Base-by-base conservation (phyloP, 306 rosid species). In the Vigna trinervia region DNA sequence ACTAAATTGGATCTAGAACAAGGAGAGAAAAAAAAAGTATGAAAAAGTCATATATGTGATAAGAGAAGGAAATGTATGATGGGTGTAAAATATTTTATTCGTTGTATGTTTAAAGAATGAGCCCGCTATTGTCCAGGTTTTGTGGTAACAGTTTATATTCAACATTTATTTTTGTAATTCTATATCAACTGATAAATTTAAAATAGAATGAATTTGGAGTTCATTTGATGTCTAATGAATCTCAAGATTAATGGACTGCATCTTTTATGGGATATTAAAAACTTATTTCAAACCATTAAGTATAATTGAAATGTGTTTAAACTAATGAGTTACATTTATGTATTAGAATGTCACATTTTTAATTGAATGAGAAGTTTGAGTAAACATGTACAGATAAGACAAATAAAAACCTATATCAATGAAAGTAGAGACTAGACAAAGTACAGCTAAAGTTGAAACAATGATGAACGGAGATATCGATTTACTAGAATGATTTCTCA, bases 61-160 rank as follows among this genome's bases (percentile, higher is more conserved):
- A 2, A 26, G 3, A 26, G 28, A 26, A 26, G 28, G 28, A 26
- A 26, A 26, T 26, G 28, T 2, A 26, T 30, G 22, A 10, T 32
- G 43, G 45, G 46, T 30, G 12, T 61, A 32, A 61, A 30, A 6
- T 30, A 61, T 61, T 12, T 32, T 20, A 3, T 59, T 28, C 19
- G 11, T 59, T 59, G 66, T 28, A 59, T 30, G 14, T 59, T 59
- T 28, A 28, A 12, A 60, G 66, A 43, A 60, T 30, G 2, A 28
- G 19, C 5, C 13, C 17, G 12, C 46, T 54, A 6, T 14, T 86
- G 89, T 86, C 78, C 85, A 84, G 82, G 36, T 46, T 56, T 69
- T 76, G 38, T 60, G 28, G 28, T 26, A 26, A 26, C 28, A 26
- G 4, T 26, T 26, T 26, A 46, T 57, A 26, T 58, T n/a, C 46